Evolutionary conservation across 1,284 basidiomycete genomes (phyloP).

Genomic region (Naganishia liquefaciens): DNA sequence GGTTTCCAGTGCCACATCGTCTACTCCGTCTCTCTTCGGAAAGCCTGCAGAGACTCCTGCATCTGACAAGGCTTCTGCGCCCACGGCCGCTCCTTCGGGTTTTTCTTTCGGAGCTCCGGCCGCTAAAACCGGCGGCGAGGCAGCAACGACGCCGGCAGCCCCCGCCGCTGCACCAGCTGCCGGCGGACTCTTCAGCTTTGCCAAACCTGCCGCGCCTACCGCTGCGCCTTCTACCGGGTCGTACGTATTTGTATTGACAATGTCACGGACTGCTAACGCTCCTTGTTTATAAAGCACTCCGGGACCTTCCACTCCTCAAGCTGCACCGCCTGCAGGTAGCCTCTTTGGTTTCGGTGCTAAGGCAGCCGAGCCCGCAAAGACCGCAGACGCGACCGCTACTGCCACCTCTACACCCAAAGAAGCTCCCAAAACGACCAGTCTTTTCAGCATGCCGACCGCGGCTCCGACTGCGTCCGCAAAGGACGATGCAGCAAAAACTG

Average conservation of each 20-base stretch:
- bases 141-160: constrained; percentile 1
- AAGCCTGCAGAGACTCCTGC: constrained; percentile 1
- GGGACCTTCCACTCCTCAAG: constrained; percentile 12
- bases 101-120: constrained; percentile 14
- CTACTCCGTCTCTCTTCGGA: not conserved
- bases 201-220: constrained; percentile 6
- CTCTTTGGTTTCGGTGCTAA: constrained; percentile 18
- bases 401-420: constrained; percentile 5
- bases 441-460: constrained; percentile 10
- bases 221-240: constrained; percentile 24
- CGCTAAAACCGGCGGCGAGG: not conserved
- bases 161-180: constrained; percentile 24
- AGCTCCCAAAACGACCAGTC: constrained; percentile 8
- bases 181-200: constrained; percentile 24
- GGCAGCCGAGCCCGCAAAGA: constrained; percentile 16
- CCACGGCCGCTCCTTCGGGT: constrained; percentile 3
- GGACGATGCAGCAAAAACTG: not conserved
- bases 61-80: not conserved
- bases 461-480: constrained; percentile 8
- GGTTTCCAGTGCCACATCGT: too few species aligned
- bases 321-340: constrained; percentile 4
- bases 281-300: constrained; percentile 8
- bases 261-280: not conserved
- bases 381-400: not conserved
- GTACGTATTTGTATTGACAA: not conserved